phyloP scores from a whole-genome alignment of 345 rosid species.

The Hibiscus syriacus region DNA sequence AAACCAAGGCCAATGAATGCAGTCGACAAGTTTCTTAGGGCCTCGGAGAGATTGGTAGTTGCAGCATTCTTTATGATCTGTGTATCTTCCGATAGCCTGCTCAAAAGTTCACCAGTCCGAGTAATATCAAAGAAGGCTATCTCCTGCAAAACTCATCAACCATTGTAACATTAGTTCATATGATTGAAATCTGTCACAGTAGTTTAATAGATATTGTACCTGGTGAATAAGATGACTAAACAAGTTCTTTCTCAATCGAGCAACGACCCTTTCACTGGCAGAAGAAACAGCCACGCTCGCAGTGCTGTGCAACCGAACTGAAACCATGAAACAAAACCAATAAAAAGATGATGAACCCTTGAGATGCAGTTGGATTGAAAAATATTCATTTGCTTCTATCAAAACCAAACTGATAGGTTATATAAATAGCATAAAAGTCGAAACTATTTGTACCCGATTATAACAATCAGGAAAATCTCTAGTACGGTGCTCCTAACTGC shows the following conservation, averaged over 20 bases:
- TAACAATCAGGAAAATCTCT: constrained; percentile 39
- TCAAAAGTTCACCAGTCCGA: constrained; percentile 58
- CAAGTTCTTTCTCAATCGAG: constrained; percentile 50
- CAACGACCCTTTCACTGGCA: constrained; percentile 61
- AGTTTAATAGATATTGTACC: constrained; percentile 18
- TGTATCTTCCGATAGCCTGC: constrained; percentile 59
- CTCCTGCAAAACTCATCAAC: constrained; percentile 27
- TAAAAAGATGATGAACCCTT: neutral
- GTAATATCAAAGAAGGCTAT: constrained; percentile 61
- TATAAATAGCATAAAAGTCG: neutral
- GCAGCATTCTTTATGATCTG: constrained; percentile 70
- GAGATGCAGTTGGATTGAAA: neutral
- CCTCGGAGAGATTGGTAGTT: constrained; percentile 57
- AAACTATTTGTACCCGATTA: constrained; percentile 32
- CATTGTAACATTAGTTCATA: neutral
- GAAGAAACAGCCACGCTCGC: constrained; percentile 57
- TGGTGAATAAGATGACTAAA: constrained; percentile 51
- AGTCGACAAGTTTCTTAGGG: constrained; percentile 51
- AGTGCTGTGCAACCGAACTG: constrained; percentile 52
- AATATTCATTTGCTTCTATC: neutral
- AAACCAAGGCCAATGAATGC: constrained; percentile 49
- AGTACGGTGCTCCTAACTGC: constrained; percentile 41
- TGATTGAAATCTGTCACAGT: neutral
- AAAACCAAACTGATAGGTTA: neutral
- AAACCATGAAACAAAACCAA: neutral